phyloP scores from a whole-genome alignment of 306 rosid genomes.

The Vigna mungo region DNA sequence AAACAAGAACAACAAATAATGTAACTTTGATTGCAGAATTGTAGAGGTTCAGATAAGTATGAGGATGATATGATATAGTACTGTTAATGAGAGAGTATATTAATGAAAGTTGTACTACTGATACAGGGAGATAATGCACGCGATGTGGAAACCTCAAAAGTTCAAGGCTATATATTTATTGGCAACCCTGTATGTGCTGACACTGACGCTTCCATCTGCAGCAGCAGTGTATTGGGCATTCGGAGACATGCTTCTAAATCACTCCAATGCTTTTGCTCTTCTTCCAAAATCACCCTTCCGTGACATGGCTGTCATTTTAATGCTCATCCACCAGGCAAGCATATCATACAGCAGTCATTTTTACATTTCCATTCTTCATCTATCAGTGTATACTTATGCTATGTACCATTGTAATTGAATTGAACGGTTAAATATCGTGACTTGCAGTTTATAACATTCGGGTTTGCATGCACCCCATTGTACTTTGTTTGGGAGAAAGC shows the following conservation, averaged over 20 bases:
- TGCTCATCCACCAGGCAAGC: slow-evolving; percentile 94
- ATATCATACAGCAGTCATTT: no score
- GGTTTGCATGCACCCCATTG: slow-evolving; percentile 96
- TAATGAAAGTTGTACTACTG: not conserved
- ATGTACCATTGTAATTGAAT: not conserved
- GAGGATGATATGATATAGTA: no score
- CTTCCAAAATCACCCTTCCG: slow-evolving; percentile 85
- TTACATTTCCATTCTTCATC: no score
- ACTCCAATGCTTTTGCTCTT: slow-evolving; percentile 96
- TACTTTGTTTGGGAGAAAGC: slow-evolving; percentile 97
- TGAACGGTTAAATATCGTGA: not conserved
- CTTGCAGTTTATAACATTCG: slow-evolving; percentile 89
- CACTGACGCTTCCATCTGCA: slow-evolving; percentile 96
- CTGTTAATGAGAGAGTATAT: no score
- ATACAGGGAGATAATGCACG: slow-evolving; percentile 97
- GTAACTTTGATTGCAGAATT: no score
- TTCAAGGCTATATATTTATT: slow-evolving; percentile 85
- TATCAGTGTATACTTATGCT: no score
- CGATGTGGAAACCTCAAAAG: slow-evolving; percentile 98
- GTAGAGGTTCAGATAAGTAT: no score
- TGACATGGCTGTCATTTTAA: slow-evolving; percentile 88
- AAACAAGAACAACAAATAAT: no score
- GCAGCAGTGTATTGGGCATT: slow-evolving; percentile 97
- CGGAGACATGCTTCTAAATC: slow-evolving; percentile 93
- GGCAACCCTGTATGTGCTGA: slow-evolving; percentile 88